Evolutionary conservation across 345 rosid species (phyloP).

Genomic region (Cochlearia excelsa): DNA sequence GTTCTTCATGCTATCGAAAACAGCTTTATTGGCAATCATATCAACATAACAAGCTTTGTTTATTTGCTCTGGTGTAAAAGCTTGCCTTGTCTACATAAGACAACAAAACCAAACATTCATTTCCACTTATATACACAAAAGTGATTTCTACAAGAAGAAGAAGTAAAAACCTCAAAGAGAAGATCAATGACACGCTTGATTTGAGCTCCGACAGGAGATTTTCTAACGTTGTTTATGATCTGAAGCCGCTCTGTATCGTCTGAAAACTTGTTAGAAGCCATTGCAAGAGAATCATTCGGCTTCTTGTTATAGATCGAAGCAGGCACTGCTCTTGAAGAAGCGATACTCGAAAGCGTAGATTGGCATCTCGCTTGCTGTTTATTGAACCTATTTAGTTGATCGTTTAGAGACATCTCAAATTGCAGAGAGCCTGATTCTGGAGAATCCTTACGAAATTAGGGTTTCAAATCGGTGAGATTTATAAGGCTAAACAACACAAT

Average conservation of each 20-base stretch:
- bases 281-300: slow-evolving; percentile 36
- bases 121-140: too few species aligned
- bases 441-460: too few species aligned
- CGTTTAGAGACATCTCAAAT: slow-evolving; percentile 60
- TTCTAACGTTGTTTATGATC: slow-evolving; percentile 54
- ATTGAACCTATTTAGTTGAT: slow-evolving; percentile 58
- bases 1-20: slow-evolving; percentile 73
- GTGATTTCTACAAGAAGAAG: background rate
- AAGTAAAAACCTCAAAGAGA: slow-evolving; percentile 45
- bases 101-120: too few species aligned
- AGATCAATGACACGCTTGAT: slow-evolving; percentile 86
- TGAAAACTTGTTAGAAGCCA: slow-evolving; percentile 59
- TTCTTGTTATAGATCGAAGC: slow-evolving; percentile 34
- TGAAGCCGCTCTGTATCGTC: slow-evolving; percentile 74
- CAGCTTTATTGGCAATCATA: slow-evolving; percentile 65
- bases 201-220: slow-evolving; percentile 81
- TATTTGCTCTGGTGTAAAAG: slow-evolving; percentile 72
- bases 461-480: too few species aligned
- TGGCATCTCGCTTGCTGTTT: slow-evolving; percentile 78
- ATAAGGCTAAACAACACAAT: too few species aligned
- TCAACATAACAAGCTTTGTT: slow-evolving; percentile 68
- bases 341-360: slow-evolving; percentile 56
- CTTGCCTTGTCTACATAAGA: slow-evolving; percentile 58
- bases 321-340: slow-evolving; percentile 43
- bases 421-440: too few species aligned